Evolutionary conservation across 306 rosid genomes (phyloP).

Genomic region (Sicyos edulis): DNA sequence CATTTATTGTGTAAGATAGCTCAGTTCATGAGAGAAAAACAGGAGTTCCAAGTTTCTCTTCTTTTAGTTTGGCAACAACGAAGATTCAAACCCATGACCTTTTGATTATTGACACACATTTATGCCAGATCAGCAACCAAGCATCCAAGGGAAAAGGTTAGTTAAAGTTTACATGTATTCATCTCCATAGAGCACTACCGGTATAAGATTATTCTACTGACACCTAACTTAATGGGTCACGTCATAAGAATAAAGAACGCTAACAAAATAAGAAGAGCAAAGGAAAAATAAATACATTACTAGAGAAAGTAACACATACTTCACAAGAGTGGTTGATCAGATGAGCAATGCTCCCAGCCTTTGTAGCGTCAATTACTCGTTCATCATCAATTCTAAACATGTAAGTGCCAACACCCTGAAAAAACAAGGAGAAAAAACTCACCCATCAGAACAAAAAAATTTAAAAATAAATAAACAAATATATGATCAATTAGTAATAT

Average conservation of each 20-base stretch:
- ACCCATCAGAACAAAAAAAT: no score
- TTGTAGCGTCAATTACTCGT: slow-evolving; percentile 94
- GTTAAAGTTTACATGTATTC: neutral
- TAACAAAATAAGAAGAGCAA: neutral
- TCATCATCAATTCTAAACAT: slow-evolving; percentile 96
- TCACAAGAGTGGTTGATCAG: slow-evolving; percentile 97
- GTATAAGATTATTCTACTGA: neutral
- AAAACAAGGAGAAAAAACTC: slow-evolving; percentile 13
- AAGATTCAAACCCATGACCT: no score
- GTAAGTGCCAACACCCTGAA: slow-evolving; percentile 98
- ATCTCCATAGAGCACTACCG: neutral
- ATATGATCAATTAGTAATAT: no score
- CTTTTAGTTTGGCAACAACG: no score
- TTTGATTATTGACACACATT: no score
- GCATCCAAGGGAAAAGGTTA: slow-evolving; percentile 7
- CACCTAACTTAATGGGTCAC: neutral
- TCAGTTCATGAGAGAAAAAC: slow-evolving; percentile 3
- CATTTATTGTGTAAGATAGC: neutral
- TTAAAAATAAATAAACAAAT: no score
- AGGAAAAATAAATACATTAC: neutral
- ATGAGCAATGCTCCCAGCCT: slow-evolving; percentile 99
- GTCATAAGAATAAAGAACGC: neutral
- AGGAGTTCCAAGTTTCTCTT: neutral
- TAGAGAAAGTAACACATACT: slow-evolving; percentile 39
- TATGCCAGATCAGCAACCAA: neutral